phyloP scores from a whole-genome alignment of 257 asterid species.

The Solanum virginianum region DNA sequence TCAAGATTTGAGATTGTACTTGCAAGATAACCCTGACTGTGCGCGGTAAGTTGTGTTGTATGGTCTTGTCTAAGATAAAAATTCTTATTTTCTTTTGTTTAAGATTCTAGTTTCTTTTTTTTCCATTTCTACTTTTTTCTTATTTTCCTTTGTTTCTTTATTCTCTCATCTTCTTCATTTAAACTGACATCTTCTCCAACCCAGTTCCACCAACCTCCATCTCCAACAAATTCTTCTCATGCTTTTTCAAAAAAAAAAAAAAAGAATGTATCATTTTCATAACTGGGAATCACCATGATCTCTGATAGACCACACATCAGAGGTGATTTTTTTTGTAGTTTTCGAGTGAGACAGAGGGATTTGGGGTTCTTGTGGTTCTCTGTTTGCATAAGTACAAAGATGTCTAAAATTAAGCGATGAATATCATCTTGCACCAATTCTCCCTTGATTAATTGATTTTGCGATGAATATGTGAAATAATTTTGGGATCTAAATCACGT shows the following conservation, averaged over 20 bases:
- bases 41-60: constrained; percentile 28
- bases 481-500: not conserved
- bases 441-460: not conserved
- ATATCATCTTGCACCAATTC: not conserved
- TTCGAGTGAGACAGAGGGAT: not conserved
- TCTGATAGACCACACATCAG: not conserved
- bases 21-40: constrained; percentile 71
- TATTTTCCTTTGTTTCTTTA: not conserved
- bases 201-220: not conserved
- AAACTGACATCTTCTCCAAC: not conserved
- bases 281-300: not conserved
- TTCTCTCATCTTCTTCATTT: not conserved
- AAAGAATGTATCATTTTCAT: not conserved
- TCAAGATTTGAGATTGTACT: constrained; percentile 53
- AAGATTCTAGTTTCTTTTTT: no score
- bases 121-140: not conserved
- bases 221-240: not conserved
- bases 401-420: not conserved
- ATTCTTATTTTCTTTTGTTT: no score
- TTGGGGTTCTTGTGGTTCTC: not conserved
- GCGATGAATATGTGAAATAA: not conserved
- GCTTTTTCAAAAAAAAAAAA: not conserved
- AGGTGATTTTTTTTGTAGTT: not conserved
- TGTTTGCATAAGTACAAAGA: not conserved
- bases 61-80: not conserved